These are phyloP conservation scores for Aspergillus hancockii DNA, from an alignment of 495 filamentous ascomycete genomes.

Conservation along the genomic window DNA sequence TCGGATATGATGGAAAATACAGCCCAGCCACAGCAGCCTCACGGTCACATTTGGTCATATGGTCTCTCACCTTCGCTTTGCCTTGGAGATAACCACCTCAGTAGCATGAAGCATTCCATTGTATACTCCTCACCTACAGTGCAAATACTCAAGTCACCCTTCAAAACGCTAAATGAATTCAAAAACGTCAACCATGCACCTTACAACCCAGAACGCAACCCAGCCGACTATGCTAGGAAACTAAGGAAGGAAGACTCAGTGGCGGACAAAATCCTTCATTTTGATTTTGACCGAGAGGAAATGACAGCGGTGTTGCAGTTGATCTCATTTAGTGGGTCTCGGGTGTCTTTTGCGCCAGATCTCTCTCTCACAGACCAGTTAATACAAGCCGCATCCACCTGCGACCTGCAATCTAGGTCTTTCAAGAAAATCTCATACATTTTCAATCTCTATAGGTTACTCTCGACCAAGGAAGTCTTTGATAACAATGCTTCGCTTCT, in stretches of 20 bases:
- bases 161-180: constrained; percentile 13
- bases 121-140: constrained; percentile 13
- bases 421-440: constrained; percentile 13
- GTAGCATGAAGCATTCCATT: not conserved
- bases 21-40: not conserved
- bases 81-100: not conserved
- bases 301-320: constrained; percentile 18
- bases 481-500: constrained; percentile 2
- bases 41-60: not conserved
- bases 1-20: not conserved
- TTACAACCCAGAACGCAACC: constrained; percentile 17
- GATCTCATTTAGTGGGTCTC: constrained; percentile 10
- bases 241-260: not conserved
- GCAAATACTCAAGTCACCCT: constrained; percentile 13
- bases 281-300: constrained; percentile 21
- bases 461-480: not conserved
- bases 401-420: not conserved
- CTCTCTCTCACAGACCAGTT: constrained; percentile 20
- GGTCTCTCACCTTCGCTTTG: not conserved
- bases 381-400: constrained; percentile 13
- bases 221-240: constrained; percentile 13
- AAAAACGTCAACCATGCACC: constrained; percentile 6
- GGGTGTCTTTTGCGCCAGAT: constrained; percentile 6
- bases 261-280: constrained; percentile 13
- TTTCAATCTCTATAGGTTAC: constrained; percentile 11